Percentiles rank a stretch among this genome's conserved stretches.
Conservation (phyloP, 192 early-diverging fungal species). For the Obelidium mucronatum region DNA sequence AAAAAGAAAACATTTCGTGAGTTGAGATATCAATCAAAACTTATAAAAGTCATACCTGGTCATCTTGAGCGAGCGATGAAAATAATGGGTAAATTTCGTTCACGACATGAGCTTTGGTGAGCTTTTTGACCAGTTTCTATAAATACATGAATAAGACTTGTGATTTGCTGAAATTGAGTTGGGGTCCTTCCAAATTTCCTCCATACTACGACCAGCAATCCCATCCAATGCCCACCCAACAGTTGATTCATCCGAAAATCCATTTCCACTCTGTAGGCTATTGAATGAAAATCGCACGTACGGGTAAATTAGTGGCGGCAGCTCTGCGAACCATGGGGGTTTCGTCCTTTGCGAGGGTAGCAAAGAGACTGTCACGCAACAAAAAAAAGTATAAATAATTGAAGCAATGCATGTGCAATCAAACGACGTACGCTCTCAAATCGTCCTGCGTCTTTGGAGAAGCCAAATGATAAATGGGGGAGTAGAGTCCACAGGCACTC, state of each 20-base stretch:
- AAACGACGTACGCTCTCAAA: conserved; percentile 72
- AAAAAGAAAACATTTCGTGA: conserved; percentile 5
- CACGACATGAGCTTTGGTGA: conserved; percentile 81
- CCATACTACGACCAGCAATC: too few relatives aligned
- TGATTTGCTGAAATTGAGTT: too few relatives aligned
- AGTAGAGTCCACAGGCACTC: conserved; percentile 92
- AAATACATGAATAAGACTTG: neutral
- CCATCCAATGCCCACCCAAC: too few relatives aligned
- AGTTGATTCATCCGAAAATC: too few relatives aligned
- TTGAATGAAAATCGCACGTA: conserved; percentile 53
- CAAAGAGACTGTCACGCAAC: conserved; percentile 64
- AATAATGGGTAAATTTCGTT: conserved; percentile 88
- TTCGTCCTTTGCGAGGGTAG: conserved; percentile 87
- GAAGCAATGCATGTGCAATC: too few relatives aligned
- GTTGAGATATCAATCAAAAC: neutral
- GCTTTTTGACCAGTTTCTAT: conserved; percentile 74
- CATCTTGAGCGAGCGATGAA: conserved; percentile 78
- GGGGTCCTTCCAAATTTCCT: too few relatives aligned
- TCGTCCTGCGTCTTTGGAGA: conserved; percentile 82
- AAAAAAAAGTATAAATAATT: neutral
- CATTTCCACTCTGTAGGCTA: too few relatives aligned
- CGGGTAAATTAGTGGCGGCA: conserved; percentile 82
- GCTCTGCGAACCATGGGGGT: conserved; percentile 99
- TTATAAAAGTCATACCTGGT: conserved; percentile 49
- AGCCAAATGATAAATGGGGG: conserved; percentile 78